Evolutionary conservation across 768 basidiomycete genomes (phyloP), one percentile per base, ranked within the genome.

Genomic region (Phaeolepiota aurea): DNA sequence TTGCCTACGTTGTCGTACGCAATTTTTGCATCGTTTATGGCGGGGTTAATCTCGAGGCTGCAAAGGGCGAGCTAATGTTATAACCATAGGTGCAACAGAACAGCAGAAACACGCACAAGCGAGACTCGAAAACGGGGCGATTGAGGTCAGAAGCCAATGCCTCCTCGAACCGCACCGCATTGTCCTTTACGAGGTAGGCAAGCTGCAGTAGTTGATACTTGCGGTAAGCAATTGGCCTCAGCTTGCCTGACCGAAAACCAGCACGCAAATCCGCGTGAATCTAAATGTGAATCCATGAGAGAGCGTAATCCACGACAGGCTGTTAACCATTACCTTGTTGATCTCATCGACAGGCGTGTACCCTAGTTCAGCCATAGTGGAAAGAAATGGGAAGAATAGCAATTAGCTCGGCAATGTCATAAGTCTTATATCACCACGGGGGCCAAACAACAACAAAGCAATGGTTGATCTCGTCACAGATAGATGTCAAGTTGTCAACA

Each of bases 141-240:
- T 79, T 77, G 11, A 92, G 61, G 52, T 92, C 89, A 3, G 56
- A 45, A 1, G 58, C 55, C 44, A 88, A 54, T 0, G 87, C 69
- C 18, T 74, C 66, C 32, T 74, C 68, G 50, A 90, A 74, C 12
- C 63, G 72, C 22, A 72, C 61, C 14, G 62, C 50, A 54, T 92
- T 88, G 58, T 92, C 87, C 54, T 85, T 69, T 50, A 88, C 20
- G 48, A 87, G 61, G 54, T 86, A 84, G 5, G 71, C 78, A 10
- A 92, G 71, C 52, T 81, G 75, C n/a, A 79, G 68, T 18, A 92
- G 67, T 60, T 89, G 87, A 32, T 77, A 71, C 58, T 80, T 88
- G 51, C 89, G 71, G 53, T 71, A 87, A 10, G 68, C 69, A 41
- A 89, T 64, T n/a, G 74, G 59, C 51, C 65, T 78, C 31, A 77